These are phyloP conservation scores for Phlebopus sp. DNA, from an alignment of 1,284 basidiomycete genomes.

Conservation along the genomic window DNA sequence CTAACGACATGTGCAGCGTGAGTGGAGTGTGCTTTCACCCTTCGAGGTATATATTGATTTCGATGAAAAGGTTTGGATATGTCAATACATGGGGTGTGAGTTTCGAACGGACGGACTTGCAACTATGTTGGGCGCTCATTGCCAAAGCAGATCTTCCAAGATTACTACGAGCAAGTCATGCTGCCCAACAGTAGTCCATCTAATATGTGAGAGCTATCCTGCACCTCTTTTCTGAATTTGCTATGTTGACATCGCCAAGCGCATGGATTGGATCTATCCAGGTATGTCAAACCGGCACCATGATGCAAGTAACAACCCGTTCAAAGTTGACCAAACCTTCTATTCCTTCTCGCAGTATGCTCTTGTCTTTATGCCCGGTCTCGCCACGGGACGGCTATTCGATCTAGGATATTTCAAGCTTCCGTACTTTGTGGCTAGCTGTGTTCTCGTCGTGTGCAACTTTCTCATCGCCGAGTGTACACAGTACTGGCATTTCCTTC, in stretches of 20 bases:
- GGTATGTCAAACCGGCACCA: conserved; percentile 8
- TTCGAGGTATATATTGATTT: conserved; percentile 8
- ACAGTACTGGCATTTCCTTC: conserved; percentile 51
- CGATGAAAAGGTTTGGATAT: conserved; percentile 24
- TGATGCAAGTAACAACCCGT: neutral
- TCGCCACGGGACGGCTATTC: conserved; percentile 26
- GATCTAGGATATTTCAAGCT: conserved; percentile 31
- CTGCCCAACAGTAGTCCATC: conserved; percentile 28
- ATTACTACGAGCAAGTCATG: conserved; percentile 34
- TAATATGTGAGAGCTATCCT: conserved; percentile 21
- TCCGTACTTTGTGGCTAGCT: conserved; percentile 35
- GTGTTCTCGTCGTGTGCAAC: conserved; percentile 41
- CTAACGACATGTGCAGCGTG: conserved; percentile 18
- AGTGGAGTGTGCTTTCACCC: conserved; percentile 2
- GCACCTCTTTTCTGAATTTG: neutral
- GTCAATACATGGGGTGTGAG: conserved; percentile 30
- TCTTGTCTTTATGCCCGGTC: conserved; percentile 42
- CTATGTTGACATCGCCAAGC: conserved; percentile 14
- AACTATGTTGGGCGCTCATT: neutral
- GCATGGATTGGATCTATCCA: conserved; percentile 41
- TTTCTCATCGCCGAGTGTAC: conserved; percentile 51
- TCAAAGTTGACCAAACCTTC: neutral
- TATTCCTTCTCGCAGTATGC: conserved; percentile 22
- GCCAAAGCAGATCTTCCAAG: conserved; percentile 30
- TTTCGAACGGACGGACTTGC: neutral